phyloP scores from a whole-genome alignment of 2,329 filamentous ascomycete genomes.

The Paecilomyces fulvus region DNA sequence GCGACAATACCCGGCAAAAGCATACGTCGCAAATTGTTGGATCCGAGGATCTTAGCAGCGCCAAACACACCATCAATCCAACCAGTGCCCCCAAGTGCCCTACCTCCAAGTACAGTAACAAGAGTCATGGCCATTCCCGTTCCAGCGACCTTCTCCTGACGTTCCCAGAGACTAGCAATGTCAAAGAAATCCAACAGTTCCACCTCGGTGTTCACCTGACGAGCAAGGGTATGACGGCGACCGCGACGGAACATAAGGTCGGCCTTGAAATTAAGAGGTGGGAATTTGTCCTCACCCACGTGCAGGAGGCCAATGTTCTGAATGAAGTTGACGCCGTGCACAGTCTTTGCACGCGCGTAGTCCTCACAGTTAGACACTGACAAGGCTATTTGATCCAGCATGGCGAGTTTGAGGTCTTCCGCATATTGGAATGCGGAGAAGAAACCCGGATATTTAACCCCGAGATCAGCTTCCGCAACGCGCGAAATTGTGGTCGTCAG shows the following conservation, averaged over 20 bases:
- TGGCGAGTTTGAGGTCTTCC: slow-evolving; percentile 83
- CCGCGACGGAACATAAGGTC: slow-evolving; percentile 85
- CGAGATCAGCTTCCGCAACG: slow-evolving; percentile 68
- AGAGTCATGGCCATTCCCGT: slow-evolving; percentile 92
- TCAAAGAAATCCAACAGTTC: slow-evolving; percentile 94
- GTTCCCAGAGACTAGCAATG: slow-evolving; percentile 68
- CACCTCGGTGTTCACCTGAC: slow-evolving; percentile 78
- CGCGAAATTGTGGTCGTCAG: slow-evolving; percentile 67
- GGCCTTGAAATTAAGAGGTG: slow-evolving; percentile 76
- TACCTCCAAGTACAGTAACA: slow-evolving; percentile 72
- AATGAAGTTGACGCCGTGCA: slow-evolving; percentile 74
- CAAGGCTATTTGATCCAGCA: slow-evolving; percentile 77
- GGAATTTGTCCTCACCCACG: slow-evolving; percentile 71
- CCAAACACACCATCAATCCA: slow-evolving; percentile 86
- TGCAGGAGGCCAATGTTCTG: slow-evolving; percentile 83
- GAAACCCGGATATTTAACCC: slow-evolving; percentile 78
- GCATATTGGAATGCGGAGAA: slow-evolving; percentile 84
- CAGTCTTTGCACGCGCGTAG: slow-evolving; percentile 67
- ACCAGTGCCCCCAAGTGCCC: slow-evolving; percentile 71
- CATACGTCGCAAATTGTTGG: slow-evolving; percentile 70
- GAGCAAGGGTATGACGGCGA: slow-evolving; percentile 68
- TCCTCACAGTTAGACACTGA: slow-evolving; percentile 77
- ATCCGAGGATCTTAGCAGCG: slow-evolving; percentile 70
- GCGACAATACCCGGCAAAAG: slow-evolving; percentile 72
- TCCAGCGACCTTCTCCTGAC: slow-evolving; percentile 88